Evolutionary conservation across 176 grass and related monocot genomes (phyloP), one percentile per base, ranked within the genome.

Genomic region (Oryza meyeriana): DNA sequence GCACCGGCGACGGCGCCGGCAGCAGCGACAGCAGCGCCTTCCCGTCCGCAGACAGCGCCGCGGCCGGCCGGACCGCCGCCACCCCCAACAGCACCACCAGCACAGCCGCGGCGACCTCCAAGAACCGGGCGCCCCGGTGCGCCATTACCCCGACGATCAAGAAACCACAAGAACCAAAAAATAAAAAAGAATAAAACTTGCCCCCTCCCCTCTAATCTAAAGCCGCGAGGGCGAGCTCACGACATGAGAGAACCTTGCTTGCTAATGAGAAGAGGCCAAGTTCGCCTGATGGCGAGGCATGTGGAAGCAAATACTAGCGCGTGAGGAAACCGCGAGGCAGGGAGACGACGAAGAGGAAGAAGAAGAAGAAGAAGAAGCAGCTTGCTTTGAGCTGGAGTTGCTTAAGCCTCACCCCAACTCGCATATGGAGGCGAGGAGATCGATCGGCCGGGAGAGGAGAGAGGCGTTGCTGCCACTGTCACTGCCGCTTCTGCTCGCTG

Each of bases 1-100:
- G 76, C 72, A 90, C 79, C 8, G 88, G 40, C 22, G 75, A 89
- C 14, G 90, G 81, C 36, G 88, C 33, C n/a, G 92, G 89, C 0
- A 94, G 83, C n/a, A 94, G 76, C 0, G 92, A 91, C 44, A 94
- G 80, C 62, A 94, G 83, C 71, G 89, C 92, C 89, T 75, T 82
- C 13, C 92, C 92, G 41, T 94, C 92, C 27, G 79, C 44, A 24
- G 89, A 91, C 29, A 94, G 84, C 62, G 86, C 84, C 30, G 12
- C 38, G 18, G 35, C 67, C 30, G 79, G 77, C 30, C 5, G 26
- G 28, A 76, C 11, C 8, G 17, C n/a, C 30, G 71, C 72, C 32
- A 61, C 12, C 10, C 11, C 52, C 36, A 67, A n/a, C 20, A 81
- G 5, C 27, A 8, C 3, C 42, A 3, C 7, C 55, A 59, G 22